Evolutionary conservation across 2,329 filamentous ascomycete species (phyloP).

Genomic region (Paracoccidioides lutzii): DNA sequence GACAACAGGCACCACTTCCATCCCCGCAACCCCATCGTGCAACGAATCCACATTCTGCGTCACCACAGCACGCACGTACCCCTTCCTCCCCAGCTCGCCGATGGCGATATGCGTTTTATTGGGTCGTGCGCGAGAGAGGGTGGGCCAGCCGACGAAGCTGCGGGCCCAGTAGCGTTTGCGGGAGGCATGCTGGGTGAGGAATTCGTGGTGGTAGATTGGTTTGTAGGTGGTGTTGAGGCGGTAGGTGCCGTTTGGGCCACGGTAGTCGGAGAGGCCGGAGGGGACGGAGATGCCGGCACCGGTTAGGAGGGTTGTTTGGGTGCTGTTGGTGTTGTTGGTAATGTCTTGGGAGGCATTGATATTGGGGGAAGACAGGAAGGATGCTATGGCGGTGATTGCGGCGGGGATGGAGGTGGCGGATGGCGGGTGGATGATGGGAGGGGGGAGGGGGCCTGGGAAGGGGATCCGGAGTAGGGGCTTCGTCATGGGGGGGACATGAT

Average conservation of each 20-base stretch:
- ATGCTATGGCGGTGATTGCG: constrained; percentile 61
- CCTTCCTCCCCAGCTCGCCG: constrained; percentile 55
- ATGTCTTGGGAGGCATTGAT: constrained; percentile 33
- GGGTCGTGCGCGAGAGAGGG: constrained; percentile 61
- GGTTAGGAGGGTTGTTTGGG: constrained; percentile 52
- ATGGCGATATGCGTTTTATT: constrained; percentile 72
- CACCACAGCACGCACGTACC: constrained; percentile 62
- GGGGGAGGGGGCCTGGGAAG: constrained; percentile 70
- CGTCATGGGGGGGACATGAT: constrained; percentile 41
- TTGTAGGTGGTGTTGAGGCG: constrained; percentile 79
- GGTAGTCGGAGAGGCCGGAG: constrained; percentile 84
- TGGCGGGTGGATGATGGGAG: constrained; percentile 60
- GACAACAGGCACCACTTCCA: constrained; percentile 47
- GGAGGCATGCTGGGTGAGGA: constrained; percentile 65
- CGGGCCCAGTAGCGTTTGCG: constrained; percentile 92
- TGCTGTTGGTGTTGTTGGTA: constrained; percentile 31
- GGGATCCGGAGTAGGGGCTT: constrained; percentile 75
- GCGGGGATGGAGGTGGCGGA: constrained; percentile 57
- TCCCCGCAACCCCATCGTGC: constrained; percentile 63
- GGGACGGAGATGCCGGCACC: constrained; percentile 90
- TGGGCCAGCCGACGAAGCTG: constrained; percentile 87
- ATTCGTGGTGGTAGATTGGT: constrained; percentile 89
- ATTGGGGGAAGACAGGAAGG: constrained; percentile 53
- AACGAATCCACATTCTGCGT: constrained; percentile 98
- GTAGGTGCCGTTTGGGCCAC: constrained; percentile 82